These are phyloP conservation scores for Colletotrichum sp. DNA, from an alignment of 2,329 filamentous ascomycete species.

Conservation along the genomic window DNA sequence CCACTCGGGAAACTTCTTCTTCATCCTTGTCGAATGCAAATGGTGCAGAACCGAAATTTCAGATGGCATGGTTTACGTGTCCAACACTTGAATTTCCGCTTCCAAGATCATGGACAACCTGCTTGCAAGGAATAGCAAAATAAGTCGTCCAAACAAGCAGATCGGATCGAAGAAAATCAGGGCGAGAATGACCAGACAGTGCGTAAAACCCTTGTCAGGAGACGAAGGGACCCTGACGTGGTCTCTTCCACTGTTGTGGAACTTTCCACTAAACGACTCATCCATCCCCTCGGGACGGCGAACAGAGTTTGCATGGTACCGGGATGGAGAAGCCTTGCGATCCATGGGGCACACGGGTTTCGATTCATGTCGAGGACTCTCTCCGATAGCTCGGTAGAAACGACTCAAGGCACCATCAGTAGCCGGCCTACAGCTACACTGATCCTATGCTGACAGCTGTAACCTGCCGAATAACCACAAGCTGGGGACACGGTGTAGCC, in stretches of 20 bases:
- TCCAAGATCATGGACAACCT: background rate
- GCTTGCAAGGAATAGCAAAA: background rate
- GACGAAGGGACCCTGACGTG: background rate
- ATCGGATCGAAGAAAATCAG: background rate
- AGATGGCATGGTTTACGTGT: background rate
- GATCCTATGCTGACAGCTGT: background rate
- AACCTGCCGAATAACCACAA: accelerated
- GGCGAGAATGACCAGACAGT: background rate
- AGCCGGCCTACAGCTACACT: background rate
- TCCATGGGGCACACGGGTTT: background rate
- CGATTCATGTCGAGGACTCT: background rate
- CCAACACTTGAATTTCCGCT: too few species aligned
- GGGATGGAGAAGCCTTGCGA: background rate
- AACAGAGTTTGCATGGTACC: background rate
- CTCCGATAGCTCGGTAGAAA: background rate
- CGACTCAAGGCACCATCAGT: background rate
- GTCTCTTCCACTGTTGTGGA: background rate
- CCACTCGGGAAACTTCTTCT: background rate
- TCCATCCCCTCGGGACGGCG: background rate
- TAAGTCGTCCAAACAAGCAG: background rate
- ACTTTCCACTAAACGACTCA: background rate
- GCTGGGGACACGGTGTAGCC: background rate
- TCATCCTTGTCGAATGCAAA: background rate
- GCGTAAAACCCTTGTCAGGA: background rate
- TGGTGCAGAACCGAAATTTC: background rate